A percentile compares a stretch with the other conserved stretches of the same genome.
Evolutionary conservation across 371 early-diverging fungal genomes (phyloP).

Genomic region (Mucor ambiguus): DNA sequence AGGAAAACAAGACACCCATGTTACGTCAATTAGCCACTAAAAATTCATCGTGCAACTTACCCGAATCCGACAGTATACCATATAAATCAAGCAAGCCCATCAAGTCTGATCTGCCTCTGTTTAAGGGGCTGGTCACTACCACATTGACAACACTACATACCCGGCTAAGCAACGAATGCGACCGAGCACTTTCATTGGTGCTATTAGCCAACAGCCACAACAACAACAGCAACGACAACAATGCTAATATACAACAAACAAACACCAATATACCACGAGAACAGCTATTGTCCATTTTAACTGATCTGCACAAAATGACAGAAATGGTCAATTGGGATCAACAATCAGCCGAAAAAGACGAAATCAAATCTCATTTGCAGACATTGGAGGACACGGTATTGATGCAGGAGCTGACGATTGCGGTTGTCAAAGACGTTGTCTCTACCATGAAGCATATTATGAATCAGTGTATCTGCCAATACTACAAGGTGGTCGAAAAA

Average conservation of each 20-base stretch:
- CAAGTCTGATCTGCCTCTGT: constrained; percentile 16
- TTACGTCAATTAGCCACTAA: constrained; percentile 36
- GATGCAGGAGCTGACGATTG: constrained; percentile 13
- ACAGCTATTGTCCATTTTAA: constrained; percentile 25
- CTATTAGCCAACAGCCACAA: constrained; percentile 15
- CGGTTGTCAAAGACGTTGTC: constrained; percentile 37
- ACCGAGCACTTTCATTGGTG: constrained; percentile 29
- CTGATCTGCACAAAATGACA: constrained; percentile 46
- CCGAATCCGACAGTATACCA: constrained; percentile 2
- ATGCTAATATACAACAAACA: background rate
- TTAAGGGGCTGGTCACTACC: constrained; percentile 41
- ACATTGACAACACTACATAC: constrained; percentile 49
- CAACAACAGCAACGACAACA: constrained; percentile 10
- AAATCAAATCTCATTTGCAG: constrained; percentile 4
- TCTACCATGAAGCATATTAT: constrained; percentile 30
- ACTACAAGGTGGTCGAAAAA: constrained; percentile 38
- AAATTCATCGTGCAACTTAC: constrained; percentile 4
- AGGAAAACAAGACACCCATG: constrained; percentile 36
- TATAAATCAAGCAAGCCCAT: constrained; percentile 6
- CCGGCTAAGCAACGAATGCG: constrained; percentile 43
- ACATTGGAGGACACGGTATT: constrained; percentile 6
- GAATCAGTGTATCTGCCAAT: constrained; percentile 40
- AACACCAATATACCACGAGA: constrained; percentile 26
- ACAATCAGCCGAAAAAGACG: background rate
- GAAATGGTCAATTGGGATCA: constrained; percentile 50